Percentiles rank a stretch among this genome's conserved stretches.
Conservation (phyloP, 192 early-diverging fungal genomes). For the Radiomyces spectabilis region DNA sequence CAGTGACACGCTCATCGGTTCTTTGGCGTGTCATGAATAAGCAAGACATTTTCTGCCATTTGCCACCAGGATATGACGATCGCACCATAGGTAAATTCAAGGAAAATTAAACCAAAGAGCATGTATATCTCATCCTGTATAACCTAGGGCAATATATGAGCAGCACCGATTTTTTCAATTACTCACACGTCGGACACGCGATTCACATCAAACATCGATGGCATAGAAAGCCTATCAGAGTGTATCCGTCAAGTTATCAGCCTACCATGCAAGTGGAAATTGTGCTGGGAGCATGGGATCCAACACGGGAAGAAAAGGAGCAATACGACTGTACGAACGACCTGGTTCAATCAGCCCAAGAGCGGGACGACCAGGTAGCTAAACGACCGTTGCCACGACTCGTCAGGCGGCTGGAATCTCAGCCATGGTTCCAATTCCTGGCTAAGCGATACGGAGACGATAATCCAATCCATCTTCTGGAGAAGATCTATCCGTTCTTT, state of each 20-base stretch:
- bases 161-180: slow-evolving; percentile 23
- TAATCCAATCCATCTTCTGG: slow-evolving; percentile 16
- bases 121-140: not conserved
- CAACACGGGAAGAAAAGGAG: no score
- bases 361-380: not conserved
- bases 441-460: not conserved
- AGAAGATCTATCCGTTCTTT: slow-evolving; percentile 18
- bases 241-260: slow-evolving; percentile 17
- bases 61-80: slow-evolving; percentile 32
- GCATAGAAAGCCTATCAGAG: slow-evolving; percentile 1
- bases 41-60: slow-evolving; percentile 31
- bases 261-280: slow-evolving; percentile 10
- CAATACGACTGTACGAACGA: no score
- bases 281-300: slow-evolving; percentile 10
- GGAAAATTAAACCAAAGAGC: not conserved
- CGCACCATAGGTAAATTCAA: slow-evolving; percentile 2
- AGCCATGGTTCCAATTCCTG: not conserved
- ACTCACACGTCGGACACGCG: slow-evolving; percentile 23
- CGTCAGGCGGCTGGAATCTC: not conserved
- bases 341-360: no score
- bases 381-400: not conserved
- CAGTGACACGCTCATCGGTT: slow-evolving; percentile 9
- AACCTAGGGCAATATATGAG: slow-evolving; percentile 3
- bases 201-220: slow-evolving; percentile 3
- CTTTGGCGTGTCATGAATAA: slow-evolving; percentile 40